phyloP scores from a whole-genome alignment of 2,329 filamentous ascomycete species.

The Monosporascus sp. region DNA sequence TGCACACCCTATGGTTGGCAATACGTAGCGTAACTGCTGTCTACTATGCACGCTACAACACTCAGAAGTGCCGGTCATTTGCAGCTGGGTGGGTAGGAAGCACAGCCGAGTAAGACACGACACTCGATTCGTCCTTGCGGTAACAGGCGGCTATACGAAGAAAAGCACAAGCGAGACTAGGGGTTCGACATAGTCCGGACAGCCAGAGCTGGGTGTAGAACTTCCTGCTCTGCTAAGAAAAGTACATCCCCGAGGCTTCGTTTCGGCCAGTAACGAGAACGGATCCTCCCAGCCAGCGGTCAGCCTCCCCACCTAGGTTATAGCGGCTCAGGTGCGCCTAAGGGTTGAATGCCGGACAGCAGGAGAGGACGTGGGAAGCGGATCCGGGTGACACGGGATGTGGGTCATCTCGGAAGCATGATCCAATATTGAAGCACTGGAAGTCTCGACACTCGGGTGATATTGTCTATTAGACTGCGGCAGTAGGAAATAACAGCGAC shows the following conservation, averaged over 20 bases:
- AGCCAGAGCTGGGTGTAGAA: neutral
- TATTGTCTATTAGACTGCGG: neutral
- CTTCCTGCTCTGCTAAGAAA: neutral
- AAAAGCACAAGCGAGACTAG: neutral
- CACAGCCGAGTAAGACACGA: neutral
- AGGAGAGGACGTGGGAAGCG: neutral
- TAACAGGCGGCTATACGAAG: neutral
- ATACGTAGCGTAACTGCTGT: no score
- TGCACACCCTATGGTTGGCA: no score
- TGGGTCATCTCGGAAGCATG: neutral
- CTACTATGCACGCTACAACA: no score
- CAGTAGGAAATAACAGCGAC: neutral
- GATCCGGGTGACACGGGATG: neutral
- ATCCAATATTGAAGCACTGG: neutral
- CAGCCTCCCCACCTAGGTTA: neutral
- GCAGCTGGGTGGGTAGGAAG: no score
- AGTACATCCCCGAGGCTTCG: neutral
- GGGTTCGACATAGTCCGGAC: neutral
- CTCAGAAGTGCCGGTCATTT: no score
- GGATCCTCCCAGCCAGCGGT: neutral
- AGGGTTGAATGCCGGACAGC: neutral
- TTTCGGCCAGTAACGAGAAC: neutral
- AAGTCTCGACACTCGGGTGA: neutral
- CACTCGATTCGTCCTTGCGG: neutral
- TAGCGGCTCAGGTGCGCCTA: neutral